These are phyloP conservation scores for Suhomyces xylopsoci DNA, from an alignment of 805 yeast genomes.

Conservation along the genomic window DNA sequence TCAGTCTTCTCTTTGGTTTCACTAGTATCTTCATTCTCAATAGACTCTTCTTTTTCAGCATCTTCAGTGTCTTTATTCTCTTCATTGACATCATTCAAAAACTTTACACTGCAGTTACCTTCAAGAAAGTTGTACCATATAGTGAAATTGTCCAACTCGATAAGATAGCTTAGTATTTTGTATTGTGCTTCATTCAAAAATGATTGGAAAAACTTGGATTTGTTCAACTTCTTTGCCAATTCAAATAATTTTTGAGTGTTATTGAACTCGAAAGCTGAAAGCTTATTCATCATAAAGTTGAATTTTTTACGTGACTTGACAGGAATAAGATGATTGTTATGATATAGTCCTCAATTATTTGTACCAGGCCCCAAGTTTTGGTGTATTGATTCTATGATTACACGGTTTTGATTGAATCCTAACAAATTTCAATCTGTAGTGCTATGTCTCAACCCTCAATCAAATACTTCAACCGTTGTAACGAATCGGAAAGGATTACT, in stretches of 20 bases:
- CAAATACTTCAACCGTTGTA: background rate
- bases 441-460: background rate
- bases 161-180: constrained; percentile 45
- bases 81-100: constrained; percentile 10
- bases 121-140: constrained; percentile 49
- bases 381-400: background rate
- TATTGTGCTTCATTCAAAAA: constrained; percentile 55
- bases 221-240: constrained; percentile 33
- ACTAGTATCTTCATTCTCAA: constrained; percentile 6
- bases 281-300: constrained; percentile 31
- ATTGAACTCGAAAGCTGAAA: constrained; percentile 35
- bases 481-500: background rate
- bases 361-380: background rate
- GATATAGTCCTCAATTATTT: background rate
- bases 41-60: constrained; percentile 1
- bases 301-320: background rate
- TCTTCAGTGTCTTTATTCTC: background rate
- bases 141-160: constrained; percentile 31
- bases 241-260: constrained; percentile 30
- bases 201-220: constrained; percentile 30
- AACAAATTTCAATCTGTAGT: background rate
- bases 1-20: constrained; percentile 1
- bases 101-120: constrained; percentile 30
- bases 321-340: background rate
- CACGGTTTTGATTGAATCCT: background rate